phyloP scores from a whole-genome alignment of 495 filamentous ascomycete species.

The Penicillium odoratum region DNA sequence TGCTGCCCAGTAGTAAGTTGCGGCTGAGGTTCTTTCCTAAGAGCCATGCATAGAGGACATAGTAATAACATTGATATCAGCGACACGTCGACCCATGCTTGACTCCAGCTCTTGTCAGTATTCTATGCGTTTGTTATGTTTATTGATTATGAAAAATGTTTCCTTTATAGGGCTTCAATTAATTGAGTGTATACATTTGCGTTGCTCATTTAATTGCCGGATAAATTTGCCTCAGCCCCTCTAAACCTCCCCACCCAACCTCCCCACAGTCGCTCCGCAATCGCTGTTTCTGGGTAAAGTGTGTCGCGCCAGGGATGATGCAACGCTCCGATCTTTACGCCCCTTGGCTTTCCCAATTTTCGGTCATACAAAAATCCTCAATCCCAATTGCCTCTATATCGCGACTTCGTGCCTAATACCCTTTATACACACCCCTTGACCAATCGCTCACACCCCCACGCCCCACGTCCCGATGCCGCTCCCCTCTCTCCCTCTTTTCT shows the following conservation, averaged over 20 bases:
- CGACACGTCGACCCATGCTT: not conserved
- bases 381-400: not conserved
- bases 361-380: not conserved
- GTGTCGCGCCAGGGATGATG: not conserved
- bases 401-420: not conserved
- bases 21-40: not conserved
- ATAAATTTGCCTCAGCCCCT: not conserved
- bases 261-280: not conserved
- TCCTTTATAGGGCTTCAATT: not conserved
- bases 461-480: conserved; percentile 37
- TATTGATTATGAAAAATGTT: no score
- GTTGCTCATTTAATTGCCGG: not conserved
- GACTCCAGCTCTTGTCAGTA: not conserved
- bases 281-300: not conserved
- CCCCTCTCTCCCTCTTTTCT: conserved; percentile 74
- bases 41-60: not conserved
- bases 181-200: not conserved
- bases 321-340: not conserved
- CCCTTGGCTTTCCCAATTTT: not conserved
- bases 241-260: not conserved
- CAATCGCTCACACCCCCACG: not conserved
- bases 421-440: not conserved
- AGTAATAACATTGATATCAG: not conserved
- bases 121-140: no score
- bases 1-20: not conserved